Percentiles rank a stretch among this genome's conserved stretches.
phyloP scores from a whole-genome alignment of 192 early-diverging fungal species.

The Backusella luteola region DNA sequence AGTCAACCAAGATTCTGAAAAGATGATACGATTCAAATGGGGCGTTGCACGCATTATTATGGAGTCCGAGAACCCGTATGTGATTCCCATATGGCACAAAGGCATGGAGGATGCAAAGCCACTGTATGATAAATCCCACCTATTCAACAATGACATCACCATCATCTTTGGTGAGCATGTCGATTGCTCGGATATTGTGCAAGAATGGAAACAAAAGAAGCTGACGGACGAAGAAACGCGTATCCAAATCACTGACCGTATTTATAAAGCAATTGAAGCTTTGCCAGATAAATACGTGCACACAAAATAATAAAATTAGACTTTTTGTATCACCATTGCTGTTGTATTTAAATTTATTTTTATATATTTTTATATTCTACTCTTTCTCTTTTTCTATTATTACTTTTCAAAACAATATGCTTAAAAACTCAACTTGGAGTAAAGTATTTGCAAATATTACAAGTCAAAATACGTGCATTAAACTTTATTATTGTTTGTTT shows the following conservation, averaged over 20 bases:
- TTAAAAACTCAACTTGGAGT: slow-evolving; percentile 31
- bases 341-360: slow-evolving; percentile 6
- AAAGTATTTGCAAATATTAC: not conserved
- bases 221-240: slow-evolving; percentile 48
- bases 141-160: slow-evolving; percentile 52
- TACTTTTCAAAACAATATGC: slow-evolving; percentile 10
- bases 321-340: not conserved
- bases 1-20: slow-evolving; percentile 57
- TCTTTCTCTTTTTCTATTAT: slow-evolving; percentile 16
- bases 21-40: slow-evolving; percentile 75
- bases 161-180: slow-evolving; percentile 74
- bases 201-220: slow-evolving; percentile 52
- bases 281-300: slow-evolving; percentile 16
- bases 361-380: not conserved
- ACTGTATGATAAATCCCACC: slow-evolving; percentile 45
- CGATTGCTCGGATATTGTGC: slow-evolving; percentile 60
- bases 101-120: slow-evolving; percentile 64
- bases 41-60: slow-evolving; percentile 83
- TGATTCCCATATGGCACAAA: slow-evolving; percentile 72
- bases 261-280: slow-evolving; percentile 48
- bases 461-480: not conserved
- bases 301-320: not conserved
- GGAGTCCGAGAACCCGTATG: slow-evolving; percentile 70
- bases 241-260: slow-evolving; percentile 52
- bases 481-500: not conserved